Conservation (phyloP, 768 basidiomycete species). For the Galerina marginata region DNA sequence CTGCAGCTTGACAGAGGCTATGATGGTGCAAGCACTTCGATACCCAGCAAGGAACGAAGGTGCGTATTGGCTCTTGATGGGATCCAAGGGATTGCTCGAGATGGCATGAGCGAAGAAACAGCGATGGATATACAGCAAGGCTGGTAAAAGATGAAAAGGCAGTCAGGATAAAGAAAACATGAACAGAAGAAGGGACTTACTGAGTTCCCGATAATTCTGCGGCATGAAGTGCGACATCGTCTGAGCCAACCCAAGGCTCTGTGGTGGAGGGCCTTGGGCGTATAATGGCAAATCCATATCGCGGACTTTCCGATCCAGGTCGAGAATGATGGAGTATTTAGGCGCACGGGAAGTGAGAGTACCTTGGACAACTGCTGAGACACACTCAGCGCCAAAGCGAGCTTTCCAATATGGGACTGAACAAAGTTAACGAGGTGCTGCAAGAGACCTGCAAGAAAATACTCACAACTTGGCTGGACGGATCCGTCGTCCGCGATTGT, state of each 20-base stretch:
- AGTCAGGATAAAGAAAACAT: slow-evolving; percentile 1
- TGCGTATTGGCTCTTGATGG: slow-evolving; percentile 68
- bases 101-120: slow-evolving; percentile 81
- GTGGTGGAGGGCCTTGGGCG: slow-evolving; percentile 53
- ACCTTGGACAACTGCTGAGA: slow-evolving; percentile 72
- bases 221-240: slow-evolving; percentile 83
- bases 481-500: slow-evolving; percentile 64
- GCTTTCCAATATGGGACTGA: slow-evolving; percentile 76
- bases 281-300: slow-evolving; percentile 73
- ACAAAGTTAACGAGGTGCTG: neutral
- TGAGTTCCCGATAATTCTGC: slow-evolving; percentile 69
- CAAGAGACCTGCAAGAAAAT: neutral
- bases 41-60: slow-evolving; percentile 73
- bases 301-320: slow-evolving; percentile 69
- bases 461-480: slow-evolving; percentile 63
- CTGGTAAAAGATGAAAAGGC: slow-evolving; percentile 37
- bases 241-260: slow-evolving; percentile 56
- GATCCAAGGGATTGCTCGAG: slow-evolving; percentile 64
- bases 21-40: slow-evolving; percentile 65
- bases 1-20: slow-evolving; percentile 52
- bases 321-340: slow-evolving; percentile 64
- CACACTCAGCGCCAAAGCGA: slow-evolving; percentile 66
- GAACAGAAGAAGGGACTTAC: slow-evolving; percentile 42
- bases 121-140: slow-evolving; percentile 75
- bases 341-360: slow-evolving; percentile 70